A percentile compares a stretch with the other conserved stretches of the same genome.
phyloP scores from a whole-genome alignment of 306 rosid genomes.

The Pterocarpus macrocarpus region DNA sequence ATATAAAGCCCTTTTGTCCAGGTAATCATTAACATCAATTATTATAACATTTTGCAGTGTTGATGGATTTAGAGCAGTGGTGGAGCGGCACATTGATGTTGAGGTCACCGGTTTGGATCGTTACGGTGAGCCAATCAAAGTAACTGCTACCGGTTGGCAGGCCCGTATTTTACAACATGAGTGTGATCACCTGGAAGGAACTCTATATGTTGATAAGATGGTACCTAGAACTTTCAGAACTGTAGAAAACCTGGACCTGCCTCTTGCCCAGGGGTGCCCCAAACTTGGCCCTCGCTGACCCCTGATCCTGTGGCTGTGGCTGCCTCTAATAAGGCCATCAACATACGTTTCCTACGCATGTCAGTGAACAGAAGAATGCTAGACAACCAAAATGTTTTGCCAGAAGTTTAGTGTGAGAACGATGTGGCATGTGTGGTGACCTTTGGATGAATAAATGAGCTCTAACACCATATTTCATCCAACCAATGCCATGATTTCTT shows the following conservation, averaged over 20 bases:
- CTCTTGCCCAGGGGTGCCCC: conserved; percentile 87
- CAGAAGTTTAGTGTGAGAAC: too few species aligned
- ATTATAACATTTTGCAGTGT: conserved; percentile 63
- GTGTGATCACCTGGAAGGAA: conserved; percentile 94
- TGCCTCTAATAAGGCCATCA: not conserved
- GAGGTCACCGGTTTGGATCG: conserved; percentile 91
- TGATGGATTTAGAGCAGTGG: conserved; percentile 84
- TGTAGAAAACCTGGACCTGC: conserved; percentile 72
- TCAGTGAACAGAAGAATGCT: not conserved
- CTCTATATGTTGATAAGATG: conserved; percentile 91
- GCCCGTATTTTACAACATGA: conserved; percentile 93
- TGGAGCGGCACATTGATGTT: conserved; percentile 85
- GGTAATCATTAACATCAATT: conserved; percentile 31
- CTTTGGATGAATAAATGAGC: too few species aligned
- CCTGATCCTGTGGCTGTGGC: not conserved
- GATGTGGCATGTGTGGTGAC: too few species aligned
- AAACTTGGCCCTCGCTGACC: conserved; percentile 68
- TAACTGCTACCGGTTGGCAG: conserved; percentile 90
- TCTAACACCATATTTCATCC: too few species aligned
- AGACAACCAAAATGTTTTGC: too few species aligned
- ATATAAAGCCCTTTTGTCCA: not conserved
- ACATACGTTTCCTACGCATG: conserved; percentile 15
- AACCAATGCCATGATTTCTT: too few species aligned
- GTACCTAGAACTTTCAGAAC: conserved; percentile 82
- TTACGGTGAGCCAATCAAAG: conserved; percentile 65